phyloP scores from a whole-genome alignment of 148 eudicot genomes.

The Fagopyrum homotropicum region DNA sequence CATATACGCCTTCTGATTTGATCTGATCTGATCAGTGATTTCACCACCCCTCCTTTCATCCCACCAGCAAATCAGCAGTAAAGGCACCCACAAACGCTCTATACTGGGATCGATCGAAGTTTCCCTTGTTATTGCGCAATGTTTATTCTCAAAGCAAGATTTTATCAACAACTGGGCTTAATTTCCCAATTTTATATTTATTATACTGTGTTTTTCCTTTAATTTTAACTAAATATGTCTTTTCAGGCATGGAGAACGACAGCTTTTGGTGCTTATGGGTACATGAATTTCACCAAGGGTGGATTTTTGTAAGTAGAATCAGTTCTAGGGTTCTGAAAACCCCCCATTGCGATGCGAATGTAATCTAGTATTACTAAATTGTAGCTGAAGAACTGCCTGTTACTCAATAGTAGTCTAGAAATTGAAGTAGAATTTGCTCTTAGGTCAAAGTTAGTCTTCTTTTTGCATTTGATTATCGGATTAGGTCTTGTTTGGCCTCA shows the following conservation, averaged over 20 bases:
- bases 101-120: not conserved
- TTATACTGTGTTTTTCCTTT: not conserved
- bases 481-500: not conserved
- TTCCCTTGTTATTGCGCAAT: slow-evolving; percentile 1
- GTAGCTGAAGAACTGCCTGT: not conserved
- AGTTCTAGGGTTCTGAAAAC: not conserved
- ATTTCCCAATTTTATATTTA: not conserved
- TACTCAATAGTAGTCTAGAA: not conserved
- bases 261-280: slow-evolving; percentile 72
- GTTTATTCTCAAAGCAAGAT: slow-evolving; percentile 13
- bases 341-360: not conserved
- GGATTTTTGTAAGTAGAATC: slow-evolving; percentile 40
- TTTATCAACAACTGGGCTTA: not conserved
- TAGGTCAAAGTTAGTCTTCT: not conserved
- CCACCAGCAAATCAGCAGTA: not conserved
- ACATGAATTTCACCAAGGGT: slow-evolving; percentile 73
- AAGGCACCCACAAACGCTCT: not conserved
- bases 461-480: not conserved
- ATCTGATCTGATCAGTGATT: not conserved
- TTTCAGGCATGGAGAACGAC: slow-evolving; percentile 79
- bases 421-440: not conserved
- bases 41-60: not conserved
- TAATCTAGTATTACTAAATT: not conserved
- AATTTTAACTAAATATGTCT: not conserved
- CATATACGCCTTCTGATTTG: not conserved